These are phyloP conservation scores for Colletotrichum zoysiae DNA, from an alignment of 2,329 filamentous ascomycete species.

Conservation along the genomic window DNA sequence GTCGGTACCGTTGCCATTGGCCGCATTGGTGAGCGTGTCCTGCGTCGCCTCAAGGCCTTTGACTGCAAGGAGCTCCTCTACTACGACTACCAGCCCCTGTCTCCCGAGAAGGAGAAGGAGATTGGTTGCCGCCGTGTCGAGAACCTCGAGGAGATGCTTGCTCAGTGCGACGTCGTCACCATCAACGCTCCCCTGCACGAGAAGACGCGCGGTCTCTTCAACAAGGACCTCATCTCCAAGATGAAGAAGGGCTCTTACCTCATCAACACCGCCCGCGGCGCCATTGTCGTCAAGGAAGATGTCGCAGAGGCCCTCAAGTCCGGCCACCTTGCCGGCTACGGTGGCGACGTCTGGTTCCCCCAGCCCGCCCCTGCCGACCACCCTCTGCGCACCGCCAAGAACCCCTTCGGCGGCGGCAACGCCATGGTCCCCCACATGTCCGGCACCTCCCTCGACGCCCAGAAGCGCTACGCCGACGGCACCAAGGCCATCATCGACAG, in stretches of 20 bases:
- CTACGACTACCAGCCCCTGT: conserved; percentile 98
- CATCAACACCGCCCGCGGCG: conserved; percentile 97
- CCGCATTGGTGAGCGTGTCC: conserved; percentile 97
- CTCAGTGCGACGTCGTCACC: conserved; percentile 96
- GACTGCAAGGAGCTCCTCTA: conserved; percentile 99
- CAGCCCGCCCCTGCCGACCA: conserved; percentile 96
- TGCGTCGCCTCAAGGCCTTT: conserved; percentile 95
- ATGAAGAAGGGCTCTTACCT: conserved; percentile 99
- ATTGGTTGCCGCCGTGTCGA: conserved; percentile 94
- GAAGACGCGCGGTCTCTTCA: conserved; percentile 96
- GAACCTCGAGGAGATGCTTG: conserved; percentile 90
- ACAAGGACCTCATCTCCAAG: conserved; percentile 98
- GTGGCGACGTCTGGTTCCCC: conserved; percentile 94
- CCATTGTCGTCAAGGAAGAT: conserved; percentile 99
- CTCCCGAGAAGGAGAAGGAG: conserved; percentile 88
- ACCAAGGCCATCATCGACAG: conserved; percentile 91
- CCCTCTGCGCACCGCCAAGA: conserved; percentile 90
- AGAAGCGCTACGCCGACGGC: conserved; percentile 89
- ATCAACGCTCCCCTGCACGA: conserved; percentile 99
- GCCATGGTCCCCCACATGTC: conserved; percentile 99
- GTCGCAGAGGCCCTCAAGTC: conserved; percentile 93
- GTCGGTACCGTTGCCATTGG: conserved; percentile 98
- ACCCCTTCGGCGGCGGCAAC: conserved; percentile 96
- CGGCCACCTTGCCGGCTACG: conserved; percentile 92
- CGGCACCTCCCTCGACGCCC: conserved; percentile 97